Base-by-base conservation (phyloP, 164 flowering plant genomes). In the Euptelea pleiosperma region DNA sequence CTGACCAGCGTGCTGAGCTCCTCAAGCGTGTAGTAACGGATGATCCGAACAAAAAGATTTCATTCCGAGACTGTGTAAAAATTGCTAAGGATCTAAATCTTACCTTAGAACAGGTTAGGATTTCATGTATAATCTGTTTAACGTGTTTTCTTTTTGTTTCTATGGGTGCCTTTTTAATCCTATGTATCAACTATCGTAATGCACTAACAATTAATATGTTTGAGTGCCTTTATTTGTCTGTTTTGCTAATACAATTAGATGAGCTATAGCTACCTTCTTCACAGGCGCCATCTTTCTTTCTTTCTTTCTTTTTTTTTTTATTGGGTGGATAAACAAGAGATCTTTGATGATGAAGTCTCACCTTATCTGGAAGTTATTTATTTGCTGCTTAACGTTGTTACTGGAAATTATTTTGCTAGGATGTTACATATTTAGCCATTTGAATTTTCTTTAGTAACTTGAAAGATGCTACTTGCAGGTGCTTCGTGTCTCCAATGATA, bases 71-170 rank as follows among this genome's bases (percentile, higher is more conserved):
- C 25, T 85, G 93, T 74, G 80, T 67, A 64, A 73, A 76, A 72
- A 87, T 92, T 63, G 91, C 96, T 3, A 78, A 73, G 65, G 93
- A 92, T 62, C 82, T 92, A 47, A 82, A 81, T 79, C 71, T 89
- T 44, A 73, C 89, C 24, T 55, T 92, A 29, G 83, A 84, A 65
- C 98, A 92, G 96, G 98, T 92, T 48, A 55, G 54, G 31, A 26
- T 63, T 44, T 1, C 52, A 4, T 50, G 53, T 22, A 61, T 2
- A 21, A 4, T 59, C 45, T 60, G 9, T 21, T 61, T 30, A 15
- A n/a, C n/a, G n/a, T n/a, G n/a, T n/a, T 4, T 21, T 58, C 15
- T 3, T 62, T 19, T 39, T 11, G 2, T 21, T 18, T 36, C 31
- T 56, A 44, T 22, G 43, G 54, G 25, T 6, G 16, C n/a, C 6